Conservation (phyloP, 495 filamentous ascomycete genomes). For the Staphylotrichum tortipilum region DNA sequence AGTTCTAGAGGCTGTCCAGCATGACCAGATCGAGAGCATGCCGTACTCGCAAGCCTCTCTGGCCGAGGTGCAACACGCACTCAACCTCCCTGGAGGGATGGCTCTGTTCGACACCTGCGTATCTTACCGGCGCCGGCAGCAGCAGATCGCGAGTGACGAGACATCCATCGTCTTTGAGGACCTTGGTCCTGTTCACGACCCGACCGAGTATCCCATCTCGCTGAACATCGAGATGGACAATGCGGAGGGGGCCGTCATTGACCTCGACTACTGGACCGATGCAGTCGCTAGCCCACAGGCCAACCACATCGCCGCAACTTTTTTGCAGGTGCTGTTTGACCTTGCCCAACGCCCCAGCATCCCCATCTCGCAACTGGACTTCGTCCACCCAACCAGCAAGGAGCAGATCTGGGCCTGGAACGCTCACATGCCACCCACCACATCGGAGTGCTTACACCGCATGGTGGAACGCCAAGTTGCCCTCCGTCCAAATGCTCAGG, state of each 20-base stretch:
- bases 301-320: conserved; percentile 42
- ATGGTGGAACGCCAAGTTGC: conserved; percentile 16
- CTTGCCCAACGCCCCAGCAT: conserved; percentile 29
- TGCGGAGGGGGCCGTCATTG: conserved; percentile 33
- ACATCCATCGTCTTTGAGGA: conserved; percentile 11
- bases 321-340: conserved; percentile 37
- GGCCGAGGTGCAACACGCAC: conserved; percentile 33
- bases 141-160: neutral
- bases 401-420: conserved; percentile 19
- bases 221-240: conserved; percentile 47
- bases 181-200: conserved; percentile 38
- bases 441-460: conserved; percentile 10
- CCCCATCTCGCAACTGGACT: conserved; percentile 5
- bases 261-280: conserved; percentile 52
- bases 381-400: conserved; percentile 7
- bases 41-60: conserved; percentile 35
- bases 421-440: conserved; percentile 11
- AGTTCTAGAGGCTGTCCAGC: conserved; percentile 21
- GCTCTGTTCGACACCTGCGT: conserved; percentile 28
- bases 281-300: conserved; percentile 31
- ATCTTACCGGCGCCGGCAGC: conserved; percentile 17
- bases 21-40: conserved; percentile 27
- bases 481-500: conserved; percentile 12
- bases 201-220: conserved; percentile 47
- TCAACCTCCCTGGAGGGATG: conserved; percentile 20